Conservation (phyloP, 1,284 basidiomycete genomes). For the Moesziomyces antarcticus region DNA sequence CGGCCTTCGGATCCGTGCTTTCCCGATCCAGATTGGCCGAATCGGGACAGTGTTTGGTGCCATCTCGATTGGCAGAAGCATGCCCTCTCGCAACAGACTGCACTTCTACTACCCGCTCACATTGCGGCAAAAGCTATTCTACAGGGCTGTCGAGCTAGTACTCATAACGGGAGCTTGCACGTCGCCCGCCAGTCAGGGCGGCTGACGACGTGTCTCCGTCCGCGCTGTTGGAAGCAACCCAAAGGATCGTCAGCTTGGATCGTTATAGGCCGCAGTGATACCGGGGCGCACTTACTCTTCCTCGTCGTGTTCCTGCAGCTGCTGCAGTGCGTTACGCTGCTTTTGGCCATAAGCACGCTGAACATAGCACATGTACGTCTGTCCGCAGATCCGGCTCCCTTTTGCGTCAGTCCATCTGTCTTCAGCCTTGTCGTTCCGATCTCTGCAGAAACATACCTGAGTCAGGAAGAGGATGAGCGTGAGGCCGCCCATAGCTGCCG, state of each 20-base stretch:
- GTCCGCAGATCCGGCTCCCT: not conserved
- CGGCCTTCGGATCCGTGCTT: slow-evolving; percentile 23
- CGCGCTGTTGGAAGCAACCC: slow-evolving; percentile 1
- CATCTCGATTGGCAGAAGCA: not conserved
- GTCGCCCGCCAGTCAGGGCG: slow-evolving; percentile 13
- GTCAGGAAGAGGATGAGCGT: slow-evolving; percentile 30
- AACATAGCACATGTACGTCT: slow-evolving; percentile 48
- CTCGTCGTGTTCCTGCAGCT: slow-evolving; percentile 16
- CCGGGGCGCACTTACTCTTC: slow-evolving; percentile 15
- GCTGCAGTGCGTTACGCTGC: slow-evolving; percentile 31
- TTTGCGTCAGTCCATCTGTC: not conserved
- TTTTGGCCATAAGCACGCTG: slow-evolving; percentile 49
- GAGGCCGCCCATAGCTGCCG: slow-evolving; percentile 42
- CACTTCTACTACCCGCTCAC: not conserved
- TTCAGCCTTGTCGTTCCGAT: not conserved
- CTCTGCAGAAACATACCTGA: slow-evolving; percentile 27
- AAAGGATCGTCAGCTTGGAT: not conserved
- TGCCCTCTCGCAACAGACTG: too few relatives aligned
- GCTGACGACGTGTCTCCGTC: slow-evolving; percentile 33
- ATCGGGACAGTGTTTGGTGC: not conserved
- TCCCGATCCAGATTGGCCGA: not conserved
- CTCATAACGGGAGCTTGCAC: slow-evolving; percentile 1
- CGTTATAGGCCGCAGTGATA: not conserved
- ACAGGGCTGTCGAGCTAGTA: not conserved
- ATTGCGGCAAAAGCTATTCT: not conserved